Evolutionary conservation across 2,329 filamentous ascomycete species (phyloP), one percentile per base, ranked within the genome.

Genomic region (Fusarium decemcellulare): DNA sequence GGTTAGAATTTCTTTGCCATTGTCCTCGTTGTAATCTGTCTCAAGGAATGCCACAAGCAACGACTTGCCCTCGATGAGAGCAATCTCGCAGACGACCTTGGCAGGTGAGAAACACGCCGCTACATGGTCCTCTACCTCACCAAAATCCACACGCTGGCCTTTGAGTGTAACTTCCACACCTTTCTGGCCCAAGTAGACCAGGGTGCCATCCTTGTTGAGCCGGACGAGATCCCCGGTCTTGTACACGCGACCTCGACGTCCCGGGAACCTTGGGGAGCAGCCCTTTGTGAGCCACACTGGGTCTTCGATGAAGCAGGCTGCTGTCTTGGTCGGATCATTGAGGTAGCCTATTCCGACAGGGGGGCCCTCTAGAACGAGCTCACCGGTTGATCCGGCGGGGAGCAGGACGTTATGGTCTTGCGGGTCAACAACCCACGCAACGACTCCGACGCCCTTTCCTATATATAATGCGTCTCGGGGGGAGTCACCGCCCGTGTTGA

Each of bases 91-190:
- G 3, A 18, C 36, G 2, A 53, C 9, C 14, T 8, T 23, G 23
- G 23, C 23, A 4, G 4, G 23, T 23, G 23, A 5, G 23, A 23
- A 23, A 23, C 23, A 23, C 23, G 23, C 23, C 23, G 29, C 27
- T 3, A 40, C 36, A 6, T 40, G 36, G 3, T 5, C 6, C 44
- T 77, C 76, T 9, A 77, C 60, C 29, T 76, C 75, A 4, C 59
- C 66, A 4, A 86, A 78, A 76, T 86, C 89, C 47, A 88, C 79
- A 51, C 86, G 76, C 58, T 84, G 88, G 12, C 90, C 90, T 23
- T 83, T 81, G 14, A 90, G 75, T 75, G 90, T 90, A 52, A 89
- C 82, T 72, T 89, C 87, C 0, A 81, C 81, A 67, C 90, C 87
- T 65, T 86, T 86, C 15, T 87, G 80, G 30, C 86, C 86, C 46